Evolutionary conservation across 768 basidiomycete genomes (phyloP).

Genomic region (Clathrus columnatus): DNA sequence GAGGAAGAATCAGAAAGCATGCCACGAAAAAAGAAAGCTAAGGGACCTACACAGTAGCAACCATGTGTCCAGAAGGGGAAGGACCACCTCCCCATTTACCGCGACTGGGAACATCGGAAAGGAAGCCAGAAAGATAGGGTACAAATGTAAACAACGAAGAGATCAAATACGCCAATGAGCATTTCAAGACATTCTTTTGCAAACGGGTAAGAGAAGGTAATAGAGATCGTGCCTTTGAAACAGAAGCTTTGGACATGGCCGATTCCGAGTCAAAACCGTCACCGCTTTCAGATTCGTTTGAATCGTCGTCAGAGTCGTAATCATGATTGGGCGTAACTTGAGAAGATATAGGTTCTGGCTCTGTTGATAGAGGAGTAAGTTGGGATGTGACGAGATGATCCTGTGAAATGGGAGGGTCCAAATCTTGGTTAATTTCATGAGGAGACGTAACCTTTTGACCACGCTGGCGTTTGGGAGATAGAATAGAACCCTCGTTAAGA

Average conservation of each 20-base stretch:
- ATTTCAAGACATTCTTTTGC: constrained; percentile 69
- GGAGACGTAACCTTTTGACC: not conserved
- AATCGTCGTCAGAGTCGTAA: constrained; percentile 1
- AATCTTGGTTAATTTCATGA: not conserved
- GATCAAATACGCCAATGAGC: constrained; percentile 82
- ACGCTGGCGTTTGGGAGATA: not conserved
- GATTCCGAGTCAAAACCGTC: not conserved
- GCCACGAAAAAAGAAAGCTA: not conserved
- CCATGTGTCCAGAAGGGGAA: constrained; percentile 80
- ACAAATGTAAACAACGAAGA: constrained; percentile 91
- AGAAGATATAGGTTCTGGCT: not conserved
- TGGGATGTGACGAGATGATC: not conserved
- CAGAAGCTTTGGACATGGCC: not conserved
- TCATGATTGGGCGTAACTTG: too few relatives aligned
- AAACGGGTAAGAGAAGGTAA: constrained; percentile 32
- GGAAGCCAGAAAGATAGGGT: constrained; percentile 57
- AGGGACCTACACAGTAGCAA: constrained; percentile 77
- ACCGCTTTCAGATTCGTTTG: not conserved
- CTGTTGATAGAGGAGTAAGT: not conserved
- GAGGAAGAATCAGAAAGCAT: not conserved
- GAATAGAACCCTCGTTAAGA: constrained; percentile 50
- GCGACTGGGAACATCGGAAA: constrained; percentile 51
- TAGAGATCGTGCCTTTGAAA: not conserved
- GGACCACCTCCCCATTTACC: constrained; percentile 41
- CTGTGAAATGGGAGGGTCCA: constrained; percentile 1